Percentiles rank a stretch among this genome's conserved stretches.
phyloP scores from a whole-genome alignment of 2,329 filamentous ascomycete genomes.

The Cryphonectria radicalis region DNA sequence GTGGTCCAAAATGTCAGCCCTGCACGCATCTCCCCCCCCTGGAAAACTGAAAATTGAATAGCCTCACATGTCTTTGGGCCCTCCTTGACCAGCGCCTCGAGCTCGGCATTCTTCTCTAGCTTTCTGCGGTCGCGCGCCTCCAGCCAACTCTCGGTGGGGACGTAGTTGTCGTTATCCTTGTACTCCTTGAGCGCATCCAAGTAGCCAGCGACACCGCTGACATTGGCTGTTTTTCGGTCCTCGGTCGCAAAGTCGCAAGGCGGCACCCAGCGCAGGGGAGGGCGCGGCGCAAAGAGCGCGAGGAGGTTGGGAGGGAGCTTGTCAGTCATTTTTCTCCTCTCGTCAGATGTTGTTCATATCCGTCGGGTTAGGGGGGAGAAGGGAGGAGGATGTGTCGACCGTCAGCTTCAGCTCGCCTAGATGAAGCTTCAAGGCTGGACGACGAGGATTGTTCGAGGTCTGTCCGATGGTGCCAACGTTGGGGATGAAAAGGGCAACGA shows the following conservation, averaged over 20 bases:
- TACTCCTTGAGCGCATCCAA: conserved; percentile 76
- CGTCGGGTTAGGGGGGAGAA: not conserved
- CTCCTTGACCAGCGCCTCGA: conserved; percentile 67
- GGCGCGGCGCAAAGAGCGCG: conserved; percentile 92
- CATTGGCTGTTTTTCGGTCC: conserved; percentile 73
- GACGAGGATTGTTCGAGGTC: not conserved
- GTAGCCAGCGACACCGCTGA: conserved; percentile 75
- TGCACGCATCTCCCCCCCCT: too few species aligned
- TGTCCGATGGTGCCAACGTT: not conserved
- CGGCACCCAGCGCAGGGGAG: conserved; percentile 86
- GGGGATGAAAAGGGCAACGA: conserved; percentile 1
- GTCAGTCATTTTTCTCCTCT: conserved; percentile 95
- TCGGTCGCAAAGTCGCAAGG: conserved; percentile 83
- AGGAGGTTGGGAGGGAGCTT: conserved; percentile 92
- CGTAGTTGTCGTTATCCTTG: conserved; percentile 75
- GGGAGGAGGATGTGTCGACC: not conserved
- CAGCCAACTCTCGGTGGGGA: conserved; percentile 90
- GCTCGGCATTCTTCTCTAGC: conserved; percentile 73
- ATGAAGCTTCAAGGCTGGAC: not conserved
- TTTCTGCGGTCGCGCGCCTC: conserved; percentile 84
- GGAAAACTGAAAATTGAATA: not conserved
- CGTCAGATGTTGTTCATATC: conserved; percentile 34
- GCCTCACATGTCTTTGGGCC: conserved; percentile 66
- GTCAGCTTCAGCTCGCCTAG: not conserved
- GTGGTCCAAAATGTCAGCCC: conserved; percentile 34